Evolutionary conservation across 257 asterid genomes (phyloP).

Genomic region (Perilla frutescens): DNA sequence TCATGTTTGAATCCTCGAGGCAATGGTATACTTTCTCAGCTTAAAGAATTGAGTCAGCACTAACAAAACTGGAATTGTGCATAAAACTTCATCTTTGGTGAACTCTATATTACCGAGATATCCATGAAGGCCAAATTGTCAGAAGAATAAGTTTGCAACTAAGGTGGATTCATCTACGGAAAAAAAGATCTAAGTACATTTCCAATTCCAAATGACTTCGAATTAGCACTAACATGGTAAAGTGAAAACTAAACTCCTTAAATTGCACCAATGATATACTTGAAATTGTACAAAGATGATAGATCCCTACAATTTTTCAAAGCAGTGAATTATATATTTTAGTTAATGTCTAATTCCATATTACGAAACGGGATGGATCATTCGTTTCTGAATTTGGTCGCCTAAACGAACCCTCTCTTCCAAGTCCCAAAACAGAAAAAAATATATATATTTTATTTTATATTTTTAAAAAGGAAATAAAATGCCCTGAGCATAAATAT

Average conservation of each 20-base stretch:
- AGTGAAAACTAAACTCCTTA: conserved; percentile 8
- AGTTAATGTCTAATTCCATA: neutral
- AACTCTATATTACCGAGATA: neutral
- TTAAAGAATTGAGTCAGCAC: neutral
- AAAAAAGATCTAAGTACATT: neutral
- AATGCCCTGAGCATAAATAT: neutral
- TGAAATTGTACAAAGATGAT: neutral
- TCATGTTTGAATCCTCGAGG: conserved; percentile 3
- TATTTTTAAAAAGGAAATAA: neutral
- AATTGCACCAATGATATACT: neutral
- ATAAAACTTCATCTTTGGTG: neutral
- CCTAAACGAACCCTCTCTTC: neutral
- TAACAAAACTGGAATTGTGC: conserved; percentile 6
- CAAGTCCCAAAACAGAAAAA: neutral
- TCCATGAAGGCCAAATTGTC: conserved; percentile 3
- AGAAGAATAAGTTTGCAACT: neutral
- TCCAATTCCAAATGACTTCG: neutral
- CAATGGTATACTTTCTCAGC: neutral
- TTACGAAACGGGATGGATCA: neutral
- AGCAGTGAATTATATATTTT: neutral
- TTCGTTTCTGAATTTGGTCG: neutral
- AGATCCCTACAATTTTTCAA: neutral
- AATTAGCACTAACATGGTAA: neutral
- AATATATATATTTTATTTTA: too few relatives aligned
- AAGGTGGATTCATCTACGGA: neutral